Evolutionary conservation across 352 stramenopile species (phyloP).

Genomic region (Pythium sukuiense): DNA sequence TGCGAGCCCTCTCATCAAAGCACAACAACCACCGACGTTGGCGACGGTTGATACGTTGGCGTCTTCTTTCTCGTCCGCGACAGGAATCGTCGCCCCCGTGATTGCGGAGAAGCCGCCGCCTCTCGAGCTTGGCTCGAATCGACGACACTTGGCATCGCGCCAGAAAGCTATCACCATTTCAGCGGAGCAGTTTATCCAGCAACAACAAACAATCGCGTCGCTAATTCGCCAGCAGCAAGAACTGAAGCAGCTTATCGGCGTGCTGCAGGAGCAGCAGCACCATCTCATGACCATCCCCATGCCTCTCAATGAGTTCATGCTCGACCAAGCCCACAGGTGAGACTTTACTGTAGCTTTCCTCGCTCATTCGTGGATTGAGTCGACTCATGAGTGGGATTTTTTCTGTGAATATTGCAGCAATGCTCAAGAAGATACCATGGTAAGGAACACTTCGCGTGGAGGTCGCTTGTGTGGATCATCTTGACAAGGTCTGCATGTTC

Average conservation of each 20-base stretch:
- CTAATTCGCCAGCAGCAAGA: conserved; percentile 81
- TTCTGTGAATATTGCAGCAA: conserved; percentile 27
- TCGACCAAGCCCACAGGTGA: conserved; percentile 54
- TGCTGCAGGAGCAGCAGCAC: conserved; percentile 79
- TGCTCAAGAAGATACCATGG: conserved; percentile 54
- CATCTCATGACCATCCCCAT: conserved; percentile 70
- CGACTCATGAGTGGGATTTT: conserved; percentile 12
- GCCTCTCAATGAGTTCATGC: conserved; percentile 64
- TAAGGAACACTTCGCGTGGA: too few relatives aligned
- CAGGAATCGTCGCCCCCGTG: neutral
- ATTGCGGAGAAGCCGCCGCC: neutral
- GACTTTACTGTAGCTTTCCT: conserved; percentile 1
- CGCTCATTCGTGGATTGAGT: neutral
- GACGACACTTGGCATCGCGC: conserved; percentile 28
- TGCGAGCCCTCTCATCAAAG: conserved; percentile 4
- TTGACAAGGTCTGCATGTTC: conserved; percentile 13
- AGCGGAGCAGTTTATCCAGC: conserved; percentile 68
- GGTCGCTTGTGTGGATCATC: neutral
- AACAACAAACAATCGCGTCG: conserved; percentile 81
- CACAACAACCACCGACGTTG: neutral
- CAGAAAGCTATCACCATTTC: conserved; percentile 72
- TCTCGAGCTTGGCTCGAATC: conserved; percentile 20
- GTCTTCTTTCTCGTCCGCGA: conserved; percentile 21
- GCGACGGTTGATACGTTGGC: conserved; percentile 8
- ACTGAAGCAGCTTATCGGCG: conserved; percentile 77